These are phyloP conservation scores for Microsporum canis DNA, from an alignment of 2,329 filamentous ascomycete species.

Conservation along the genomic window DNA sequence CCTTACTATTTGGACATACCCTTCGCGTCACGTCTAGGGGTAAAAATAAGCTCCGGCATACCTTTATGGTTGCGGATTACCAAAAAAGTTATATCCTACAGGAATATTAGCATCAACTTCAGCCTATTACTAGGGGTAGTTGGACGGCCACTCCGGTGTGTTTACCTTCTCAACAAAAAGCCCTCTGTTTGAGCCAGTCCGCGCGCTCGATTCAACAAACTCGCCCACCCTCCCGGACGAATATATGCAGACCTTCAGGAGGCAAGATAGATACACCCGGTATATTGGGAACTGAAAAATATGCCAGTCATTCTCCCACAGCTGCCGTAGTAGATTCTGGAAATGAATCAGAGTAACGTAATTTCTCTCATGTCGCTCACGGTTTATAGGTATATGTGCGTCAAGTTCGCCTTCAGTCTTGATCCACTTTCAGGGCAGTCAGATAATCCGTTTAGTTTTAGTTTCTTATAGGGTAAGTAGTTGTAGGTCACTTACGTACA, in stretches of 20 bases:
- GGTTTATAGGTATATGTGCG: background rate
- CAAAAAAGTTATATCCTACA: background rate
- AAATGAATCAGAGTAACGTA: background rate
- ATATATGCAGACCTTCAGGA: slow-evolving; percentile 2
- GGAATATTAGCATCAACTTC: too few relatives aligned
- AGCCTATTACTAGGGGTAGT: too few relatives aligned
- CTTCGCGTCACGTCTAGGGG: background rate
- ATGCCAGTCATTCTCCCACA: slow-evolving; percentile 11
- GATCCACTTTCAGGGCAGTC: background rate
- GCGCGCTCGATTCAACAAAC: background rate
- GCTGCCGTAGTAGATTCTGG: slow-evolving; percentile 1
- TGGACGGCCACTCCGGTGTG: too few relatives aligned
- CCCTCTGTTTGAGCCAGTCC: background rate
- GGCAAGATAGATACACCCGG: background rate
- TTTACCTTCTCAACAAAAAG: background rate
- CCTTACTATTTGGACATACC: background rate
- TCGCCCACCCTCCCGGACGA: background rate
- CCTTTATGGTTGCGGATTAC: slow-evolving; percentile 1
- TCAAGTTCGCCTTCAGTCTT: background rate
- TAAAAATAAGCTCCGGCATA: slow-evolving; percentile 1
- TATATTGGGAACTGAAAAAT: background rate
- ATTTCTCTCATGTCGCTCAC: background rate
- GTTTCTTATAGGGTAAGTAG: background rate
- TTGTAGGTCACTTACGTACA: background rate
- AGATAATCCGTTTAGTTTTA: background rate